Base-by-base conservation (phyloP, 768 basidiomycete genomes). In the Piloderma croceum region DNA sequence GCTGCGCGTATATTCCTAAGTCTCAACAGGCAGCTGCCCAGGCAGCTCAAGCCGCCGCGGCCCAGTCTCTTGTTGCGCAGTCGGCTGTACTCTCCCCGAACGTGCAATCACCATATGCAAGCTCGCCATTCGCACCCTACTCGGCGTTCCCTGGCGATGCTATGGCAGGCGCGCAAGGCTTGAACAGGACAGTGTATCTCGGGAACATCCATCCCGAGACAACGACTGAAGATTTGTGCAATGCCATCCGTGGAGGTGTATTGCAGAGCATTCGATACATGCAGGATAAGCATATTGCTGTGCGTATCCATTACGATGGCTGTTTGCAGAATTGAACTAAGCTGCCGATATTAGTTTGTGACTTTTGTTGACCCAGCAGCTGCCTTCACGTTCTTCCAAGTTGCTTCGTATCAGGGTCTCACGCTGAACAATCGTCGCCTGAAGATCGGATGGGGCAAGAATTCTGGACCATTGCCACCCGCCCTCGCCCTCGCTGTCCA, bases 381-480 rank as follows among this genome's bases (percentile, higher is more conserved):
- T 37, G 93, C 96, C 2, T 83, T 90, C 54, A 86, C 87, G 7
- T 97, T 99, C 73, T 92, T 80, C 77, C 88, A 94, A 56, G 83
- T 90, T 25, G 91, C 94, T 12, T 81, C 83, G 2, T 85, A 81
- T 57, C 85, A 91, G 50, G 92, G 93, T 5, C 69, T 99, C 41
- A 90, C 84, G 18, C 70, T 98, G 43, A 93, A 91, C 69, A 90
- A 91, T 62, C 83, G 93, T 31, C 81, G 92, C 20, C 76, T 98
- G 47, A 98, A 97, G 71, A 81, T 97, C 51, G 93, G 94, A 34
- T 99, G 94, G 96, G 94, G 94, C 43, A 98, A 94, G 75, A 88
- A 88, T 56, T 83, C 90, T 12, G 92, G 91, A 5, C 84, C 91
- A 13, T 70, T 94, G 12, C 76, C 83, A 13, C 85, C 92, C 12